Base-by-base conservation (phyloP, 768 basidiomycete genomes). In the Leccinum obscurum region DNA sequence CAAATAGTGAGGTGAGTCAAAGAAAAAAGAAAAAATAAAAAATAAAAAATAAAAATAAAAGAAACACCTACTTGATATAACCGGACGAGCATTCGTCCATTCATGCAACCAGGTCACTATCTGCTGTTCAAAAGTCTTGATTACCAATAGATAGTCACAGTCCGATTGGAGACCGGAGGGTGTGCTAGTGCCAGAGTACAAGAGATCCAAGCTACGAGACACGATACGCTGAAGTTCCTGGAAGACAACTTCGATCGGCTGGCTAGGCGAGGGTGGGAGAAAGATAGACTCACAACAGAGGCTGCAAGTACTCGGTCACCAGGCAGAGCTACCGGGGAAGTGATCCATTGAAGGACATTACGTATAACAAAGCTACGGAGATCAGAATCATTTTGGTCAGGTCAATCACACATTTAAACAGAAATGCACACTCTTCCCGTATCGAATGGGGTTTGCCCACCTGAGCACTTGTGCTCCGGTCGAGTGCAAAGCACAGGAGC, bases 361-460 rank as follows among this genome's bases (percentile, higher is more conserved):
- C 95, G 88, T 66, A 98, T 93, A 70, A 98, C 90, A 68, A 83
- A 93, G 72, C 92, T 93, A 62, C 17, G 26, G 37, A 64, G 62
- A 52, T 55, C 37, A 17, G 57, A 59, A 35, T 4, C 52, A 24
- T 8, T 24, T 56, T 3, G 1, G n/a, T 53, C 34, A 59, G 26
- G 22, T 39, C 14, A 35, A 20, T 26, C 26, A 37, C 52, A 51
- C 10, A 14, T 30, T 20, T 51, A n/a, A 46, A 53, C 8, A 53
- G 6, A 53, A 20, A 39, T 28, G 82, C 92, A 66, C 70, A 94
- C 92, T 99, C 96, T 76, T 98, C 96, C 70, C 89, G 87, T 65
- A 98, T 88, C 3, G 89, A 86, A 70, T 92, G 87, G 4, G 96
- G 96, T 76, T 97, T 98, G 49, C 95, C 95, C 93, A 98, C 93